Base-by-base conservation (phyloP, 345 rosid genomes). In the Turnera subulata region DNA sequence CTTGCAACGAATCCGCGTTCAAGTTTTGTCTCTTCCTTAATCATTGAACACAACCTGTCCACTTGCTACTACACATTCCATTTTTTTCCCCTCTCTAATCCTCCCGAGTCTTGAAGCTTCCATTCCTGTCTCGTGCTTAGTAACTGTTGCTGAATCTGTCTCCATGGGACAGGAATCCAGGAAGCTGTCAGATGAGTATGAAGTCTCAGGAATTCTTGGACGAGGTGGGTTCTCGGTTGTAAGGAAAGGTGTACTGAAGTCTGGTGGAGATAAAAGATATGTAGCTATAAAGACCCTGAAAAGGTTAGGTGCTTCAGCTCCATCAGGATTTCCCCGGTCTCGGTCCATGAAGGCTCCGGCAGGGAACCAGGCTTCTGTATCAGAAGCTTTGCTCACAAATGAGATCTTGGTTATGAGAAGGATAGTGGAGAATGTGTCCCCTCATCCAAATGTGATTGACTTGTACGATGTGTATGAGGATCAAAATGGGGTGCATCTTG, bases 181-280 rank as follows among this genome's bases (percentile, higher is more conserved):
- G 58, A 78, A 65, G 26, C 70, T 84, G 17, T 48, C 63, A 0
- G 87, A 77, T 38, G 87, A 81, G 53, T 81, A 84, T 48, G 84
- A 77, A 65, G 72, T 84, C 18, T 39, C 62, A 2, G 78, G 73
- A 33, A 67, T 81, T 55, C 64, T 84, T 7, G 85, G 87, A 4
- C 70, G 77, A 62, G 91, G 87, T 40, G 91, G 91, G 17, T 84
- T 84, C 70, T 84, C 91, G 2, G 81, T 84, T 15, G 91, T 84
- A 11, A 79, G 83, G 57, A 79, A 38, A 54, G 91, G 87, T 0
- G 58, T 79, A 19, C 57, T 46, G 43, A 79, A 64, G 58, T 43
- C 62, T 7, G n/a, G 70, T 1, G 76, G 53, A 11, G 78, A 67
- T 12, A 32, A 49, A n/a, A 58, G 23, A 24, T 60, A 39, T 25